Evolutionary conservation across 176 grass and related monocot genomes (phyloP), one percentile per base, ranked within the genome.

Genomic region (Oryza officinalis): DNA sequence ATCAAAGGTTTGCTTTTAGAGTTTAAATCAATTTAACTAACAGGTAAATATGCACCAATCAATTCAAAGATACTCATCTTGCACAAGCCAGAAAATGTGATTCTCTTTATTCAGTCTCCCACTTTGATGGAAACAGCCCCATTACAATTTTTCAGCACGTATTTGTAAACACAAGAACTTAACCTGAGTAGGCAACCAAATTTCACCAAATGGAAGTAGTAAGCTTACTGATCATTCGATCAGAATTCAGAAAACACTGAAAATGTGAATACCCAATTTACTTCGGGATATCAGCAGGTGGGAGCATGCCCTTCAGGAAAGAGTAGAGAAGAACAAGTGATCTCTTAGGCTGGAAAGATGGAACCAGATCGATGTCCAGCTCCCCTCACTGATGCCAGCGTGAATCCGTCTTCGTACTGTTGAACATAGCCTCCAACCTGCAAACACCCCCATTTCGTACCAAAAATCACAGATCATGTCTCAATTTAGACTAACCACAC

Each of bases 401-500:
- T 82, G 76, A 91, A 81, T 15, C 84, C 77, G 41, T 65, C 77
- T 60, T 81, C 10, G 22, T 94, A 88, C 18, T 87, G 74, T 5
- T 76, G 83, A 27, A 85, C 54, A 81, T 88, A 89, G 52, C 86
- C 89, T 74, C 89, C 89, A 32, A 94, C 86, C 86, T 94, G 31
- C 41, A 54, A 47, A 15, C 45, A 46, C 38, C 38, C 33, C 4
- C 4, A 35, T 35, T 35, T 35, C 33, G 6, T 35, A 35, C 33
- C 33, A 35, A 35, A 35, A 35, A 35, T 35, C 33, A 35, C 33
- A 6, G 33, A 38, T 38, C 2, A 5, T 14, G 5, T 23, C 3
- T 81, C 0, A 28, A 66, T 43, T 31, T 26, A 15, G 41, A 52
- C 4, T 44, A 0, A 40, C 63, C 76, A 0, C 26, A 14, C 1